phyloP scores from a whole-genome alignment of 768 basidiomycete species.

The Mycena belliarum region DNA sequence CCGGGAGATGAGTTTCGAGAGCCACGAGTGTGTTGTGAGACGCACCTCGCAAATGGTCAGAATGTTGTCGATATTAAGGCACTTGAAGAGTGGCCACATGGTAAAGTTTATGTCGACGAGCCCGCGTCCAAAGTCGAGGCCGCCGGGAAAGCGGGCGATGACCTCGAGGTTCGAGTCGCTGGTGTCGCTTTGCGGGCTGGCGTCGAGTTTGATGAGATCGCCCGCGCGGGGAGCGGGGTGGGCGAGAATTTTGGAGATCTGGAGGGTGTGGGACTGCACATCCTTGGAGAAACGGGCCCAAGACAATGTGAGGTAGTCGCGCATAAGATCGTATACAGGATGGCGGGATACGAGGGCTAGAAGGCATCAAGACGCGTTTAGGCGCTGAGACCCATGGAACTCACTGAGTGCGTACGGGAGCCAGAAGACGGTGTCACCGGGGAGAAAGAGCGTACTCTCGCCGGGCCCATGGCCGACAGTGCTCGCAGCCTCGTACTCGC shows the following conservation, averaged over 20 bases:
- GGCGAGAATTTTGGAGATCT: constrained; percentile 85
- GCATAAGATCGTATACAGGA: constrained; percentile 93
- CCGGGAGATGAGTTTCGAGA: neutral
- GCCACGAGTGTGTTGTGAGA: neutral
- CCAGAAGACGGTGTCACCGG: constrained; percentile 92
- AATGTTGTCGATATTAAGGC: constrained; percentile 90
- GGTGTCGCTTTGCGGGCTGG: constrained; percentile 63
- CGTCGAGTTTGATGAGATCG: constrained; percentile 83
- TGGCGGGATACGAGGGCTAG: constrained; percentile 88
- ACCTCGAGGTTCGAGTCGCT: constrained; percentile 68
- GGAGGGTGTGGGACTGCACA: constrained; percentile 88
- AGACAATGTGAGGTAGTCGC: constrained; percentile 92
- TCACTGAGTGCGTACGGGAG: constrained; percentile 88
- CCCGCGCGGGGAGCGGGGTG: constrained; percentile 88
- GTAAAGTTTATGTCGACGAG: constrained; percentile 94
- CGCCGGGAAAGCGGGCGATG: constrained; percentile 89
- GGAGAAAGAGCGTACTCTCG: constrained; percentile 86
- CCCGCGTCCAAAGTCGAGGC: constrained; percentile 88
- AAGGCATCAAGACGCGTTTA: constrained; percentile 13
- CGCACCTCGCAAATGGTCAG: constrained; percentile 86
- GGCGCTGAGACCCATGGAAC: constrained; percentile 29
- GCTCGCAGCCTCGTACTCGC: constrained; percentile 82
- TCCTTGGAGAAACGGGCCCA: constrained; percentile 96
- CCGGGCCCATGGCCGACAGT: constrained; percentile 81
- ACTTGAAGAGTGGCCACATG: constrained; percentile 96